phyloP scores from a whole-genome alignment of 2,329 filamentous ascomycete species.

The Westerdykella aurantiaca region DNA sequence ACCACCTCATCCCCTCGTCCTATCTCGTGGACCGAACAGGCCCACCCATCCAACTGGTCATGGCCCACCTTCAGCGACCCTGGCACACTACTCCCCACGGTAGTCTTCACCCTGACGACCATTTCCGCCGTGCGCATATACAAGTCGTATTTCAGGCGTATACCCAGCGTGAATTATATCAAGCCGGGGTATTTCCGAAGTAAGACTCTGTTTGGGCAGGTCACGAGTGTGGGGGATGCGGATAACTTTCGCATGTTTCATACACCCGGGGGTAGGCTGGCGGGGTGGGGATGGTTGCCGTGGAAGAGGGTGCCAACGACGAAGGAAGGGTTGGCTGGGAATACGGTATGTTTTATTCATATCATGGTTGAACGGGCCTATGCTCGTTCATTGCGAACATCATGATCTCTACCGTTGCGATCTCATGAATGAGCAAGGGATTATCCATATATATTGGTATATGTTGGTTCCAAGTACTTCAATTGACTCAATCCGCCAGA shows the following conservation, averaged over 20 bases:
- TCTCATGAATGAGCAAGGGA: not conserved
- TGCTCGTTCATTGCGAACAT: not conserved
- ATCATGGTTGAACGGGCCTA: not conserved
- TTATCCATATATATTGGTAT: not conserved
- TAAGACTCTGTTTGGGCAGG: constrained; percentile 72
- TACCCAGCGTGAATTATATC: constrained; percentile 72
- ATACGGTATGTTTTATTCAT: constrained; percentile 58
- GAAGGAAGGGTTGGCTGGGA: constrained; percentile 63
- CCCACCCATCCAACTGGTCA: constrained; percentile 43
- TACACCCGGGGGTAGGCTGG: constrained; percentile 79
- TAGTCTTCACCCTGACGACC: constrained; percentile 52
- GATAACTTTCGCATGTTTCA: constrained; percentile 95
- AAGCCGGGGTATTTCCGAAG: constrained; percentile 67
- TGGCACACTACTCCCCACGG: constrained; percentile 49
- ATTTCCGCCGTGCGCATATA: constrained; percentile 57
- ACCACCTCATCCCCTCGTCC: not conserved
- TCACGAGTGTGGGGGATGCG: constrained; percentile 92
- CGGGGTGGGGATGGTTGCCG: constrained; percentile 88
- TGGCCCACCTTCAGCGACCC: constrained; percentile 53
- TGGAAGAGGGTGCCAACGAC: constrained; percentile 63
- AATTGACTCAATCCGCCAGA: constrained; percentile 47
- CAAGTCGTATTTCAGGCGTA: constrained; percentile 68
- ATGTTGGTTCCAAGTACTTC: not conserved
- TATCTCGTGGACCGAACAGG: constrained; percentile 39
- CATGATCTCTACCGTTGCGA: not conserved